Evolutionary conservation across 2,329 filamentous ascomycete species (phyloP), one percentile per base, ranked within the genome.

Genomic region (Colletotrichum agaves): DNA sequence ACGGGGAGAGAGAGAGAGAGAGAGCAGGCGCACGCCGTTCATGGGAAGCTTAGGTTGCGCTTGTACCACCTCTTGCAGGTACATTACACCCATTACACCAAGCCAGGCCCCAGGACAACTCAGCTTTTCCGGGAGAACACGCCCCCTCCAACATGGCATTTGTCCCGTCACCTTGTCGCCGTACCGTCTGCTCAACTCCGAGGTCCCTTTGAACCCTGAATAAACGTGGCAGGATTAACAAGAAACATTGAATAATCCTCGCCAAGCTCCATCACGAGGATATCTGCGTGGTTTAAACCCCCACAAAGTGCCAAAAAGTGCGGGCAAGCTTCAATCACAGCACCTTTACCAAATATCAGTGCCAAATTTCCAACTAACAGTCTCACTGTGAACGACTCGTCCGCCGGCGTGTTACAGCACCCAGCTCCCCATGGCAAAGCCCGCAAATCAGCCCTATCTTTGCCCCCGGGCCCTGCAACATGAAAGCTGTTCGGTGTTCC

Each of bases 391-490:
- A 52, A 39, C 49, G 58, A 44, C n/a, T 13, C 44, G 39, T 44
- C 59, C 37, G 39, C 37, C 59, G 60, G 52, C 52, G 63, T 17
- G 59, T 44, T 53, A 63, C 60, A 67, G 64, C 60, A 67, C 60
- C 52, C 17, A 58, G 60, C 59, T 63, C 33, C 52, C 61, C 65
- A 39, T 47, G 41, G 53, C n/a, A 27, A 37, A 68, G 61, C 61
- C 61, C 39, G 61, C 61, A 65, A 64, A 64, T 68, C 61, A 68
- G 65, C 65, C 65, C 55, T 68, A 64, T 47, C 23, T 39, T 27
- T 44, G 10, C 57, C 59, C 63, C 43, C 23, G 59, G 63, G 31
- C 49, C 60, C 44, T 46, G 50, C 31, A 49, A 50, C 35, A 31
- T 52, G n/a, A n/a, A 23, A 59, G 13, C 44, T 46, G 44, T 60